phyloP scores from a whole-genome alignment of 345 rosid genomes.

The Melaleuca quinquenervia region DNA sequence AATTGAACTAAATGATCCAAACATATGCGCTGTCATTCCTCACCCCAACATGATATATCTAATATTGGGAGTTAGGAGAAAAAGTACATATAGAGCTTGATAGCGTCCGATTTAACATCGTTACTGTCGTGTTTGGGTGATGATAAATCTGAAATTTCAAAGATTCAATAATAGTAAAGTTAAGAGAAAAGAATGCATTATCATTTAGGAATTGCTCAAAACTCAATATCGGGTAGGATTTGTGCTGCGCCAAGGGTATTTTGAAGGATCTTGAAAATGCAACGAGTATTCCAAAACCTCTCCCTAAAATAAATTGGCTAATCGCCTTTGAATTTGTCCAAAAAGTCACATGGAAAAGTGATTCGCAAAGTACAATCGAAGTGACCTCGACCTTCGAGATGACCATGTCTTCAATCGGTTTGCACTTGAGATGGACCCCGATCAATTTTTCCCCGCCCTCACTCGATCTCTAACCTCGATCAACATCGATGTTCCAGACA shows the following conservation, averaged over 20 bases:
- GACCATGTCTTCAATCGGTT: background rate
- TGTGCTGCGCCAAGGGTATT: background rate
- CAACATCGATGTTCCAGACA: background rate
- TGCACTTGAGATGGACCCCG: background rate
- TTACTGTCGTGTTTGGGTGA: rapidly evolving
- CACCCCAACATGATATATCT: rapidly evolving
- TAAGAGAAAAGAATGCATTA: background rate
- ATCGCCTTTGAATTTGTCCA: background rate
- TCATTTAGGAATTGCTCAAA: background rate
- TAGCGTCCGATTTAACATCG: rapidly evolving
- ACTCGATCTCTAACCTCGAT: background rate
- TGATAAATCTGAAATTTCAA: background rate
- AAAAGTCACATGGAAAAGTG: background rate
- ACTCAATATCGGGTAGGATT: background rate
- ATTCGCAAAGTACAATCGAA: background rate
- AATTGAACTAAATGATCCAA: background rate
- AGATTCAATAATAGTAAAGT: background rate
- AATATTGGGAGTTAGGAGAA: too few relatives aligned
- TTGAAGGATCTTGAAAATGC: background rate
- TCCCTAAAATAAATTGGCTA: background rate
- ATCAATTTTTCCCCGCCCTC: background rate
- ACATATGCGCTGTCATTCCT: rapidly evolving
- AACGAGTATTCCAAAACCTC: background rate
- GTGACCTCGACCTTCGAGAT: background rate
- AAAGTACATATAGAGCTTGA: too few relatives aligned